Percentiles rank a stretch among this genome's conserved stretches.
phyloP scores from a whole-genome alignment of 257 asterid species.

The Primulina huaijiensis region DNA sequence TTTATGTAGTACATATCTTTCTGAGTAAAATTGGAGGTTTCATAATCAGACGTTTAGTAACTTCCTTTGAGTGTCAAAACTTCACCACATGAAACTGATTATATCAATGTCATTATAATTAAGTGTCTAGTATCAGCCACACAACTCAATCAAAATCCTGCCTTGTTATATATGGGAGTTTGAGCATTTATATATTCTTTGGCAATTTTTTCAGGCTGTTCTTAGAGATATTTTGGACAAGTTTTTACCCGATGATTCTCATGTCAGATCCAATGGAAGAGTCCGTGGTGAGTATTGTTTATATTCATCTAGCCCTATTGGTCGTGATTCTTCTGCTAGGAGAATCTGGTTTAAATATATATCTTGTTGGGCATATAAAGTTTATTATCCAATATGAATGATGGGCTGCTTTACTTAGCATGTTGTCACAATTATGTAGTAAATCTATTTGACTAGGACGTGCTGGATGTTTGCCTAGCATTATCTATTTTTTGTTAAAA shows the following conservation, averaged over 20 bases:
- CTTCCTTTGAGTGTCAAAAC: not conserved
- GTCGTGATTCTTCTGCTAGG: not conserved
- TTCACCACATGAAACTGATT: not conserved
- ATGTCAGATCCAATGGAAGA: constrained; percentile 84
- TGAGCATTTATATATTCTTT: constrained; percentile 18
- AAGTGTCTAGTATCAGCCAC: not conserved
- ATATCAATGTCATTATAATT: constrained; percentile 8
- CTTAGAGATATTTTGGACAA: constrained; percentile 68
- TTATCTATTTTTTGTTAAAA: not conserved
- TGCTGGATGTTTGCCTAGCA: not conserved
- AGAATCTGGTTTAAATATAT: not conserved
- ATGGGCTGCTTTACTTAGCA: not conserved
- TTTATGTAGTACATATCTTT: too few relatives aligned
- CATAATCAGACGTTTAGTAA: not conserved
- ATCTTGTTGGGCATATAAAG: not conserved
- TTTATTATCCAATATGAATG: not conserved
- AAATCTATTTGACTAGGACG: not conserved
- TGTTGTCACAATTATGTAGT: not conserved
- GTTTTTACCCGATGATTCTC: constrained; percentile 81
- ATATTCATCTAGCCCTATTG: constrained; percentile 11
- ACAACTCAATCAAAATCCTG: not conserved
- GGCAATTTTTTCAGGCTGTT: constrained; percentile 61
- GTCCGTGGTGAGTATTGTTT: constrained; percentile 69
- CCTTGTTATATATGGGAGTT: constrained; percentile 14
- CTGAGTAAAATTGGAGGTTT: not conserved